phyloP scores from a whole-genome alignment of 306 rosid species.

The Quercus dentata region DNA sequence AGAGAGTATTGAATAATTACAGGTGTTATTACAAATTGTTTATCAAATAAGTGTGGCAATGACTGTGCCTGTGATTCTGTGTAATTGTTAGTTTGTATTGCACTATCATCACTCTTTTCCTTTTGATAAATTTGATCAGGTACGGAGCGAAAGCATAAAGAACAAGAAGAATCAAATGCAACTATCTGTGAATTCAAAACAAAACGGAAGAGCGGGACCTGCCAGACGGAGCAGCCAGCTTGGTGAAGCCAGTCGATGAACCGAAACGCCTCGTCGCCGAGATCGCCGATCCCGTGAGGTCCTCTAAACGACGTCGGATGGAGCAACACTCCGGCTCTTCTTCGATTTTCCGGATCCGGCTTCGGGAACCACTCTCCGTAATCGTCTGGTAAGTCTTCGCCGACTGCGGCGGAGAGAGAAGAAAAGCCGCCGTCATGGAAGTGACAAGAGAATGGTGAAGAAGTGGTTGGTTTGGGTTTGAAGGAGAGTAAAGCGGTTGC shows the following conservation, averaged over 20 bases:
- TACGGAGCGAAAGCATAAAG: neutral
- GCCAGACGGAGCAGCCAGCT: slow-evolving; percentile 86
- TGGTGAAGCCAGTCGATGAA: slow-evolving; percentile 82
- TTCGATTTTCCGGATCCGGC: slow-evolving; percentile 36
- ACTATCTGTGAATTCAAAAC: neutral
- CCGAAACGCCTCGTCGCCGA: slow-evolving; percentile 74
- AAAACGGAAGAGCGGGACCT: slow-evolving; percentile 36
- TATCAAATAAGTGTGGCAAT: no score
- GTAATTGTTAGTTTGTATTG: neutral
- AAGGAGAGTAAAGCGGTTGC: neutral
- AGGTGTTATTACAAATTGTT: no score
- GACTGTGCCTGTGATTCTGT: no score
- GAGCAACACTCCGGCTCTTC: slow-evolving; percentile 82
- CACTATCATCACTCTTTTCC: no score
- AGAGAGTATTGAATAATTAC: no score
- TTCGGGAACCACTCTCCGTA: slow-evolving; percentile 64
- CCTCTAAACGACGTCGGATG: slow-evolving; percentile 94
- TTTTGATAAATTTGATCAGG: neutral
- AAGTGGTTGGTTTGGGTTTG: slow-evolving; percentile 1
- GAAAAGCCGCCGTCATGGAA: slow-evolving; percentile 6
- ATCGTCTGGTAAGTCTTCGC: slow-evolving; percentile 55
- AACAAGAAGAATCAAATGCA: neutral
- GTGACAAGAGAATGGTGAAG: slow-evolving; percentile 8
- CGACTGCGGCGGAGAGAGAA: neutral
- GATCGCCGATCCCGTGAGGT: slow-evolving; percentile 84